phyloP scores from a whole-genome alignment of 345 rosid genomes.

The Gossypium ekmanianum region DNA sequence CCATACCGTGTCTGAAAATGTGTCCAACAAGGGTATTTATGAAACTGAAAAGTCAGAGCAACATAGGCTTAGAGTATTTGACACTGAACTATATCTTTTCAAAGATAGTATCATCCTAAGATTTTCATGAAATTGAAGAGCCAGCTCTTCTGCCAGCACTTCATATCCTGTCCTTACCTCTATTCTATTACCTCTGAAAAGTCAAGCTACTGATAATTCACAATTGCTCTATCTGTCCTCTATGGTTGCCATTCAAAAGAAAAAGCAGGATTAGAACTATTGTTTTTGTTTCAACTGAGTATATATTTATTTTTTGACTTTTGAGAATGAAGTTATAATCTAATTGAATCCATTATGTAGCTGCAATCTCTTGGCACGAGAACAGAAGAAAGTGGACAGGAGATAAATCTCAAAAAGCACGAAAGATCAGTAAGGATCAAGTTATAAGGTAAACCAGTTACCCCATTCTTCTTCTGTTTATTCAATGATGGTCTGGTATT shows the following conservation, averaged over 20 bases:
- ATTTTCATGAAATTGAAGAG: not conserved
- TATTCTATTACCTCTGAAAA: not conserved
- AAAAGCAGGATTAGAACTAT: not conserved
- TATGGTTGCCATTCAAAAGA: not conserved
- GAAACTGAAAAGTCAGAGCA: not conserved
- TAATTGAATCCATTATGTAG: slow-evolving; percentile 35
- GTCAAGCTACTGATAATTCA: not conserved
- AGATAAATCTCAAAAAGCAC: slow-evolving; percentile 43
- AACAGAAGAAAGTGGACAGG: slow-evolving; percentile 74
- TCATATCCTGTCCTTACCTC: not conserved
- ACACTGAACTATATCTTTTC: not conserved
- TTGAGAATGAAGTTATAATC: not conserved
- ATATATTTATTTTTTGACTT: slow-evolving; percentile 8
- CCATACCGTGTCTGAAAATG: not conserved
- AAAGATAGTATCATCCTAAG: not conserved
- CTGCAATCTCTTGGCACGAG: slow-evolving; percentile 71
- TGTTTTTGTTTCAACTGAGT: not conserved
- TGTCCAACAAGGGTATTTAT: not conserved
- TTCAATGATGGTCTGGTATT: not conserved
- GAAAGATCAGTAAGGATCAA: slow-evolving; percentile 50
- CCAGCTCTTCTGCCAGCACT: not conserved
- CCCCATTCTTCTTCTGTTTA: not conserved
- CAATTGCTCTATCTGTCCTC: not conserved
- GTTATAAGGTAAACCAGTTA: slow-evolving; percentile 60
- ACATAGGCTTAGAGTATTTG: not conserved